Conservation (phyloP, 2,329 filamentous ascomycete species). For the Aspergillus aculeatinus region DNA sequence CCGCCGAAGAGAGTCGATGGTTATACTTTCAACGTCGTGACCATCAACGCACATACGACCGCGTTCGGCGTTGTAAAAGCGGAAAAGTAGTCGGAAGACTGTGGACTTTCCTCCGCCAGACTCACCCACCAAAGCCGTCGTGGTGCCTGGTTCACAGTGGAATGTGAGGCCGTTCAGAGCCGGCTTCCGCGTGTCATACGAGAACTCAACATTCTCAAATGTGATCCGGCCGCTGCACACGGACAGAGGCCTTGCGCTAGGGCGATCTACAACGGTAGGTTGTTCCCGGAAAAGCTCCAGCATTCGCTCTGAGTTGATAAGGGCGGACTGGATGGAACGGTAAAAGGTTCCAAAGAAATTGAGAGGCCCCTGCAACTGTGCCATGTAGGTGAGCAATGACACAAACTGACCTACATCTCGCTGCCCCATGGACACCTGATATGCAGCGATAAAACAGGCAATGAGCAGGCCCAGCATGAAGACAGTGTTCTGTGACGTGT, state of each 20-base stretch:
- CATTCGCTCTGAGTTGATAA: constrained; percentile 96
- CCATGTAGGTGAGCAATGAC: constrained; percentile 71
- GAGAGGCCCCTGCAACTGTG: constrained; percentile 74
- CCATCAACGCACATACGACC: constrained; percentile 84
- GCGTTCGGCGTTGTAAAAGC: constrained; percentile 84
- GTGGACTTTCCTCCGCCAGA: constrained; percentile 97
- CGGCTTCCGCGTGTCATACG: constrained; percentile 82
- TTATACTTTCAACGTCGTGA: constrained; percentile 77
- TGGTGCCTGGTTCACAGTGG: constrained; percentile 82
- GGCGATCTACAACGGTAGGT: constrained; percentile 81
- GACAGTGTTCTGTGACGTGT: constrained; percentile 75
- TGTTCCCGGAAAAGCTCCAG: constrained; percentile 95
- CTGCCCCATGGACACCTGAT: constrained; percentile 68
- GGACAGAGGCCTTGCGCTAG: constrained; percentile 61
- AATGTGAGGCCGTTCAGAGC: constrained; percentile 83
- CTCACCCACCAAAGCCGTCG: constrained; percentile 92
- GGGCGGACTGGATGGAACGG: constrained; percentile 88
- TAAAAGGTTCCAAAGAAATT: constrained; percentile 96
- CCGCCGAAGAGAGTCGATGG: constrained; percentile 86
- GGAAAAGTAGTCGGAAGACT: constrained; percentile 90
- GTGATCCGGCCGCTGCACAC: constrained; percentile 76
- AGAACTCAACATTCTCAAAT: constrained; percentile 87
- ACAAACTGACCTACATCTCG: constrained; percentile 71
- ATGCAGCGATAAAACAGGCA: constrained; percentile 71
- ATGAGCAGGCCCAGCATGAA: constrained; percentile 75